Evolutionary conservation across 2,329 filamentous ascomycete species (phyloP), one percentile per base, ranked within the genome.

Genomic region (Pestalotiopsis sp.): DNA sequence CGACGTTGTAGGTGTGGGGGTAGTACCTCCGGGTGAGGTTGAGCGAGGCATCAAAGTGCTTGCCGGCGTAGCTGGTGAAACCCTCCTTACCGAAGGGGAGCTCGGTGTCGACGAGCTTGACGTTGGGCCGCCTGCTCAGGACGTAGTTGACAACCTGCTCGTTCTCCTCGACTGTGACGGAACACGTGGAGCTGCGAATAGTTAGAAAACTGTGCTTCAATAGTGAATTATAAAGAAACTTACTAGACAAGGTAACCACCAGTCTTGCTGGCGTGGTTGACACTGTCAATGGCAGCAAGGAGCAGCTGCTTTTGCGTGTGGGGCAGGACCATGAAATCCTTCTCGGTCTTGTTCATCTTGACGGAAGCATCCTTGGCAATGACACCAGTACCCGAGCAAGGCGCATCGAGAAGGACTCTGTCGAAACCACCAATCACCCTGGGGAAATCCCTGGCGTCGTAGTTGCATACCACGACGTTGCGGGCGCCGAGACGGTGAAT

Each of bases 301-400:
- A 99, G 85, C 68, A 99, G 87, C 82, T 98, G 95, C 81, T 98
- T 98, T 82, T 99, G 96, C 69, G 94, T 89, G 81, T 99, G 96
- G 0, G 96, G 95, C 66, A 99, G 89, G 77, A 92, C 90, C 81
- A 98, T 89, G 84, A 99, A 99, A 81, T 99, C 96, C 73, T 91
- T 92, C 79, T 97, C 94, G 12, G 93, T 97, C 86, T 98, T 98
- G 86, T 98, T 98, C 27, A 95, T 98, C 87, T 99, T 99, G 74
- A 99, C 94, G 72, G 92, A 94, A 39, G 95, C 90, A 81, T 99
- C 96, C 84, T 99, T 99, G 72, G 94, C 92, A 73, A 99, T 99
- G 77, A 99, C 96, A 76, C 96, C 96, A 0, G 96, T 99, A 74
- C 96, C 95, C 3, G 95, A 97, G 49, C 67, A 98, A 4, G 96